Percentiles rank a stretch among this genome's conserved stretches.
These are phyloP conservation scores for Macaranga tanarius DNA, from an alignment of 441 rosid species.

Conservation along the genomic window DNA sequence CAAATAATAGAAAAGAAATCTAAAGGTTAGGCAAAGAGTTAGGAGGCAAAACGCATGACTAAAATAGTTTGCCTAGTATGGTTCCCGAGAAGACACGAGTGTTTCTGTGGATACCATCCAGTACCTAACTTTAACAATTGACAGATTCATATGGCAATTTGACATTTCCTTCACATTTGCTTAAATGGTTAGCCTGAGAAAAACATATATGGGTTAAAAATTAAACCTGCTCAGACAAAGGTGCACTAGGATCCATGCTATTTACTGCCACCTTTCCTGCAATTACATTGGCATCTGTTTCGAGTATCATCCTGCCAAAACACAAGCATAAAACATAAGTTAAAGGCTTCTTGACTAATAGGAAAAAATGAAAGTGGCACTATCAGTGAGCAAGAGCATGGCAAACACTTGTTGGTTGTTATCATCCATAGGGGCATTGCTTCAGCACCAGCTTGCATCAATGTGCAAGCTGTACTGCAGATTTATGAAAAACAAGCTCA, in stretches of 20 bases:
- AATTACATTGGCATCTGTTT: slow-evolving; percentile 73
- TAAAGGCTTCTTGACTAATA: background rate
- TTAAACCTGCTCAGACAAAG: slow-evolving; percentile 87
- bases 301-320: slow-evolving; percentile 72
- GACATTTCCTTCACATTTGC: background rate
- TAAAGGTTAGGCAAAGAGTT: background rate
- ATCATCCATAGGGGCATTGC: too few relatives aligned
- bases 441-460: too few relatives aligned
- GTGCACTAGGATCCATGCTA: slow-evolving; percentile 70
- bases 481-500: too few relatives aligned
- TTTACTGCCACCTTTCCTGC: slow-evolving; percentile 90
- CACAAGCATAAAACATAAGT: background rate
- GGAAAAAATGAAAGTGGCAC: background rate
- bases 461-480: too few relatives aligned
- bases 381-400: too few relatives aligned
- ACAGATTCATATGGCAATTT: background rate
- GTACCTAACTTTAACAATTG: too few relatives aligned
- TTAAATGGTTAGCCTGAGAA: background rate
- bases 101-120: too few relatives aligned
- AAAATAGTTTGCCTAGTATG: background rate
- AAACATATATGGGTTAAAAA: background rate
- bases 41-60: background rate
- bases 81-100: background rate
- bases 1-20: slow-evolving; percentile 16
- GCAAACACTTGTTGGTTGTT: too few relatives aligned